Conservation (phyloP, 2,329 filamentous ascomycete species). For the Penicillium sumatraense region DNA sequence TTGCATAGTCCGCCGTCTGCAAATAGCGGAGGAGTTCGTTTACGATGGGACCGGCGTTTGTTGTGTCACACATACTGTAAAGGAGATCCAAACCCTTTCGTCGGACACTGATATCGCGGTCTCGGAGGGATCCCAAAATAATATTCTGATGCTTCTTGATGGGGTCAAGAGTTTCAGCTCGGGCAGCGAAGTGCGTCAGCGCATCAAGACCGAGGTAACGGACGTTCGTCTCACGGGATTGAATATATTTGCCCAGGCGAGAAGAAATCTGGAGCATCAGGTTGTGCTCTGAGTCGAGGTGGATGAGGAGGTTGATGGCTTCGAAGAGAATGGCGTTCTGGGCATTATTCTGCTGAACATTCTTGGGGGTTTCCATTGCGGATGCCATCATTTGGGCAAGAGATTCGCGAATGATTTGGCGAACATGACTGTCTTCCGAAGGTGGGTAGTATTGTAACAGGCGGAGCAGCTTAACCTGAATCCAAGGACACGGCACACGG, state of each 20-base stretch:
- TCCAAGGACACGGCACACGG: constrained; percentile 98
- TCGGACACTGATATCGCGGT: constrained; percentile 95
- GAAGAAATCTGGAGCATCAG: constrained; percentile 96
- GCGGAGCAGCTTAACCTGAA: constrained; percentile 91
- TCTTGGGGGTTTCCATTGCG: constrained; percentile 93
- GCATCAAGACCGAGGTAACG: constrained; percentile 94
- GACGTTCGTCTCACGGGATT: constrained; percentile 95
- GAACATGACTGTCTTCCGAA: constrained; percentile 90
- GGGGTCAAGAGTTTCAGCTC: constrained; percentile 90
- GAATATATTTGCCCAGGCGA: constrained; percentile 90
- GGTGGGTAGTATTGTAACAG: constrained; percentile 95
- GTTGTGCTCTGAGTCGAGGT: constrained; percentile 90
- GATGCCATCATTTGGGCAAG: constrained; percentile 88
- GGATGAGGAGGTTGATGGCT: constrained; percentile 97
- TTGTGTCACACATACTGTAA: constrained; percentile 98
- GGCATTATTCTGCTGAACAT: constrained; percentile 98
- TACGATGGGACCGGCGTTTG: constrained; percentile 93
- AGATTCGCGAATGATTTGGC: constrained; percentile 88
- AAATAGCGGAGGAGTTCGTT: constrained; percentile 92
- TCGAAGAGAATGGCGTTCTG: constrained; percentile 98
- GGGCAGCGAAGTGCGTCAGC: constrained; percentile 95
- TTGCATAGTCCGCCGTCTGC: constrained; percentile 95
- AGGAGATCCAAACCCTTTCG: constrained; percentile 93
- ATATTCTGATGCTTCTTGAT: constrained; percentile 98
- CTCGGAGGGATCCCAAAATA: constrained; percentile 90